Evolutionary conservation across 129 eudicot species (phyloP).

Genomic region (Pittosporum tobira): DNA sequence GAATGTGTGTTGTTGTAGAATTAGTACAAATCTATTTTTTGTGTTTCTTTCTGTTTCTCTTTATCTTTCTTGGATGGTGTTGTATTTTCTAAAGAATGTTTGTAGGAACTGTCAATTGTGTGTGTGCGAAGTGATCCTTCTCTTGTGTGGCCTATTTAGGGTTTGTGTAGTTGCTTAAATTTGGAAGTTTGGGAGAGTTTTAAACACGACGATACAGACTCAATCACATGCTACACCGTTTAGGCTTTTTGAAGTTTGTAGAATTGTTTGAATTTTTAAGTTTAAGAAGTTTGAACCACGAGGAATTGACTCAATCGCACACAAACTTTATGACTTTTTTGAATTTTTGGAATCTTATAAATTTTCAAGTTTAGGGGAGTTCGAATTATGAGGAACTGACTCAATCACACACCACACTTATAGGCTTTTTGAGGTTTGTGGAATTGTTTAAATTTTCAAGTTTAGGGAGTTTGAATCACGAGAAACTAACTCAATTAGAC

Average conservation of each 20-base stretch:
- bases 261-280: not conserved
- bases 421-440: too few species aligned
- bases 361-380: not conserved
- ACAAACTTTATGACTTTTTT: too few species aligned
- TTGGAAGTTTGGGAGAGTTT: not conserved
- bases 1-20: constrained; percentile 11
- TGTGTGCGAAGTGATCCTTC: constrained; percentile 7
- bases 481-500: too few species aligned
- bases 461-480: too few species aligned
- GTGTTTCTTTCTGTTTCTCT: constrained; percentile 6
- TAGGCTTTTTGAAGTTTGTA: too few species aligned
- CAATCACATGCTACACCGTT: too few species aligned
- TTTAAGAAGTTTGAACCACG: too few species aligned
- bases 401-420: too few species aligned
- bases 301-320: too few species aligned
- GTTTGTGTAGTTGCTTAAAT: not conserved
- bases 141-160: not conserved
- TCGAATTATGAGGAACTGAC: not conserved
- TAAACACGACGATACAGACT: not conserved
- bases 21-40: not conserved
- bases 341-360: too few species aligned
- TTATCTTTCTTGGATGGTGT: constrained; percentile 25
- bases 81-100: constrained; percentile 20
- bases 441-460: not conserved
- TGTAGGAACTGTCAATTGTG: constrained; percentile 16